phyloP scores from a whole-genome alignment of 192 early-diverging fungal species.

The Podila verticillata region DNA sequence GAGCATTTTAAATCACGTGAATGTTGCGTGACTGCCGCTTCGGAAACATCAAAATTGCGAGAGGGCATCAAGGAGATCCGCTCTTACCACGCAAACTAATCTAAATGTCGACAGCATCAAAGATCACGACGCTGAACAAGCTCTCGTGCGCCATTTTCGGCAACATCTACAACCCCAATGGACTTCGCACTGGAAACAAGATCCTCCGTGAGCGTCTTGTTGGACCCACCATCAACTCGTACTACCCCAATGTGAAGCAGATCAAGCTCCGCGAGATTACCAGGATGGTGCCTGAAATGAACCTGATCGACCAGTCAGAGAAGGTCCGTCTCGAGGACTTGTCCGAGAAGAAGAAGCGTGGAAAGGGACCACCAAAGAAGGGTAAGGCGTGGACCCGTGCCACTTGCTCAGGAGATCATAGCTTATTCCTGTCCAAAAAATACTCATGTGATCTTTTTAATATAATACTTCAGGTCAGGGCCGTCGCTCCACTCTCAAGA shows the following conservation, averaged over 20 bases:
- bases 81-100: neutral
- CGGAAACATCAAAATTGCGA: no score
- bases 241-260: conserved; percentile 69
- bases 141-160: conserved; percentile 72
- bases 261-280: conserved; percentile 62
- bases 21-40: no score
- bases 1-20: neutral
- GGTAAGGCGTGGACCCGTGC: conserved; percentile 37
- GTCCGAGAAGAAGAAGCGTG: conserved; percentile 73
- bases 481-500: conserved; percentile 64
- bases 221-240: conserved; percentile 72
- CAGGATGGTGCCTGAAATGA: conserved; percentile 60
- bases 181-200: conserved; percentile 75
- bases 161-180: conserved; percentile 75
- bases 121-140: conserved; percentile 61
- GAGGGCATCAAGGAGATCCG: no score
- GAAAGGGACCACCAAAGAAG: conserved; percentile 85
- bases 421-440: neutral
- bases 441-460: neutral
- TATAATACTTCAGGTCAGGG: conserved; percentile 55
- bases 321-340: conserved; percentile 74
- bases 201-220: conserved; percentile 73
- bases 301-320: conserved; percentile 67
- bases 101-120: conserved; percentile 40
- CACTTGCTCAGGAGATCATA: neutral